A percentile compares a stretch with the other conserved stretches of the same genome.
These are phyloP conservation scores for Gardenia jasminoides DNA, from an alignment of 257 asterid genomes.

Conservation along the genomic window DNA sequence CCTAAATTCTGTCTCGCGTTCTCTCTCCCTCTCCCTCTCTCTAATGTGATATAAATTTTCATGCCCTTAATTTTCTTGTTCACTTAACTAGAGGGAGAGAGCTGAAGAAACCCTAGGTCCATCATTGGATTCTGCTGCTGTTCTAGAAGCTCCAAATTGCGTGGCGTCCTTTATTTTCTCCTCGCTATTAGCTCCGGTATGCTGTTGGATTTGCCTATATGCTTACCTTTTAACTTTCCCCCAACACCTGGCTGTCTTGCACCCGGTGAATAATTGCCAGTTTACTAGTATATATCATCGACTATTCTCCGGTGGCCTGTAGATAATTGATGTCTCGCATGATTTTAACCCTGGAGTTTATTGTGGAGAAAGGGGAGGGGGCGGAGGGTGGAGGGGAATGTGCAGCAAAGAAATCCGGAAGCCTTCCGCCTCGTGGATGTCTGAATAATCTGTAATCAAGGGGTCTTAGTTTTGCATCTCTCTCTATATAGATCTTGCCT, in stretches of 20 bases:
- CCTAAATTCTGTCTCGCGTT: not conserved
- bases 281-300: not conserved
- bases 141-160: not conserved
- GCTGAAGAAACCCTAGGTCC: conserved; percentile 13
- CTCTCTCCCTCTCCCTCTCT: not conserved
- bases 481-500: not conserved
- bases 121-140: not conserved
- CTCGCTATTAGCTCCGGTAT: conserved; percentile 8
- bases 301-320: not conserved
- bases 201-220: not conserved
- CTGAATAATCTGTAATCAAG: not conserved
- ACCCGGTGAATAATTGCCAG: not conserved
- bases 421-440: not conserved
- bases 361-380: not conserved
- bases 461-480: not conserved
- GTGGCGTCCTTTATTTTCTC: not conserved
- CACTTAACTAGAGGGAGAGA: not conserved
- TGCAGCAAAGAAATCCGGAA: not conserved
- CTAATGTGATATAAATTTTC: not conserved
- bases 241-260: not conserved
- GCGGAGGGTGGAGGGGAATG: too few relatives aligned
- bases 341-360: not conserved
- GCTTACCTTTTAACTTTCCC: not conserved
- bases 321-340: not conserved
- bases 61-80: not conserved